phyloP scores from a whole-genome alignment of 495 filamentous ascomycete genomes.

The Neurospora sp. region DNA sequence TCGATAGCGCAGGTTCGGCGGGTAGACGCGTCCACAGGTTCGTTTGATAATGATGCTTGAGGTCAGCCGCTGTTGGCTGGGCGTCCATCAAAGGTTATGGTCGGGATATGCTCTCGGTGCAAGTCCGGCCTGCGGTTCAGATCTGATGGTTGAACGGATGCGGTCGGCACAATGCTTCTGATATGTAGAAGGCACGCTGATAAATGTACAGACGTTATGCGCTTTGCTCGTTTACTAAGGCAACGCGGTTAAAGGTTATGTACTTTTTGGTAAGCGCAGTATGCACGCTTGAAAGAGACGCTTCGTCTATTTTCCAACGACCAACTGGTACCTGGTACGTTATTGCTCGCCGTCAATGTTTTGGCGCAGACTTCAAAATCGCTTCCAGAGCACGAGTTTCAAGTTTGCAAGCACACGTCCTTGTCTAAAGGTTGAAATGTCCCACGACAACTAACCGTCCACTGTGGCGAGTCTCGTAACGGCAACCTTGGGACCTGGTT shows the following conservation, averaged over 20 bases:
- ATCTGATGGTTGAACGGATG: constrained; percentile 5
- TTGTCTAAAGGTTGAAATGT: not conserved
- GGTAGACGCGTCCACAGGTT: constrained; percentile 29
- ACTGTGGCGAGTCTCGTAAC: not conserved
- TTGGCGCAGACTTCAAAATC: not conserved
- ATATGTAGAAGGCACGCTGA: not conserved
- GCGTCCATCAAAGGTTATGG: constrained; percentile 40
- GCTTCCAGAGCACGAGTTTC: not conserved
- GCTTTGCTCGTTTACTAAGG: not conserved
- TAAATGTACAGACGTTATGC: not conserved
- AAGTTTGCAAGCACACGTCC: constrained; percentile 1
- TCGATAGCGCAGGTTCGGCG: constrained; percentile 15
- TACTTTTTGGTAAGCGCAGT: not conserved
- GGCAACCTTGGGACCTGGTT: not conserved
- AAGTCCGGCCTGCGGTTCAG: constrained; percentile 7
- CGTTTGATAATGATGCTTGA: constrained; percentile 39
- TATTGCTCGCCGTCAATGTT: not conserved
- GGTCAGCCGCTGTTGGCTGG: constrained; percentile 39
- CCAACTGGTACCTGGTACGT: not conserved
- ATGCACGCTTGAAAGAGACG: not conserved
- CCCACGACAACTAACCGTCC: not conserved
- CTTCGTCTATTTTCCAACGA: not conserved
- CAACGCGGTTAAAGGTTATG: constrained; percentile 3
- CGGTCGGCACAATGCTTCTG: constrained; percentile 2
- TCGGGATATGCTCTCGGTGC: constrained; percentile 8